Evolutionary conservation across 139 green algal species (phyloP), one percentile per base, ranked within the genome.

Genomic region (Micractinium conductrix): DNA sequence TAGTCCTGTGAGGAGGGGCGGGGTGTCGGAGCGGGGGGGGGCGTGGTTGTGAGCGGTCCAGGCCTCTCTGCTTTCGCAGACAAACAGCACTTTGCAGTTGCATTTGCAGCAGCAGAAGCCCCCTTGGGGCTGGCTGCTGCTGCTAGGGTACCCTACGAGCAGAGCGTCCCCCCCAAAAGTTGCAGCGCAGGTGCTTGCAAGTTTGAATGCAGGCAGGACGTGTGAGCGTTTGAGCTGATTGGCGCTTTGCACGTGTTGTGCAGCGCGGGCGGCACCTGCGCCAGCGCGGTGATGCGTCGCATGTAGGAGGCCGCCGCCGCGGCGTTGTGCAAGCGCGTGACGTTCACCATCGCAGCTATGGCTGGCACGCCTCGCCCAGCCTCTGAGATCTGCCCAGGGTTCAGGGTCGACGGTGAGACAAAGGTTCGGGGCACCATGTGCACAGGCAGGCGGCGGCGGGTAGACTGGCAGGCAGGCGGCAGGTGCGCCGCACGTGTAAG

Each of bases 281-380:
- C 69, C 69, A 86, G 40, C 0, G 81, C 81, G 8, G 81, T 86
- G 38, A 86, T 63, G 53, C 81, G 81, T 0, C 69, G 81, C 81
- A 86, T 86, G 70, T 69, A 80, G 9, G 81, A 80, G 28, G 37
- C 48, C 1, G 81, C 81, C 0, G 81, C 81, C 40, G 53, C 69
- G 2, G 70, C 40, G 42, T 86, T 86, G 81, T 86, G 81, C 42
- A 80, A 37, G 70, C 81, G 81, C 3, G 81, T 86, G 69, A 86
- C 58, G 81, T 80, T 86, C 2, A 86, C 53, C 81, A 86, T 86
- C 26, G 81, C 38, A 2, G 81, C 53, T 24, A 86, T 86, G 81
- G 70, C 38, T 0, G 70, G n/a, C 26, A 86, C 81, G n/a, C 81
- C 81, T 1, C 65, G 38, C 30, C 81, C 81, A 6, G 62, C 33